phyloP scores from a whole-genome alignment of 495 filamentous ascomycete genomes.

The Amphirosellinia nigrospora region DNA sequence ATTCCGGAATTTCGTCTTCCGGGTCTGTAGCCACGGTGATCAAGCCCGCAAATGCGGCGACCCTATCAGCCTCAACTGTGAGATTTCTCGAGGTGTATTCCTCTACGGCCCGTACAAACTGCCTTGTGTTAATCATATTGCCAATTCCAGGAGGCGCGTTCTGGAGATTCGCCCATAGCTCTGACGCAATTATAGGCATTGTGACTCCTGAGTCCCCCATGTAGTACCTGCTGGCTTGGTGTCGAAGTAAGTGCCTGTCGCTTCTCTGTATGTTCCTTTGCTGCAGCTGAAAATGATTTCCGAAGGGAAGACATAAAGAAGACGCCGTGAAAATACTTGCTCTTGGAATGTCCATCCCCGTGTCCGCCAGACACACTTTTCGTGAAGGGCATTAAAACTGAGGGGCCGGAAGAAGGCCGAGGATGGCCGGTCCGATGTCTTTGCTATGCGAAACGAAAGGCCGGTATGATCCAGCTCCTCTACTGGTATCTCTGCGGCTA shows the following conservation, averaged over 20 bases:
- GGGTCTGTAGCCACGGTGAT: not conserved
- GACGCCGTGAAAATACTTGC: not conserved
- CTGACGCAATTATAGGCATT: not conserved
- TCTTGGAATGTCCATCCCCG: slow-evolving; percentile 16
- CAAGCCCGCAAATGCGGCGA: slow-evolving; percentile 8
- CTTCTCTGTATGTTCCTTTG: not conserved
- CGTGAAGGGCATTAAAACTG: not conserved
- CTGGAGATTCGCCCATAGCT: not conserved
- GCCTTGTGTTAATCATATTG: not conserved
- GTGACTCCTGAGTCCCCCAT: not conserved
- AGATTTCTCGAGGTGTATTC: not conserved
- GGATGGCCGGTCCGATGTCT: not conserved
- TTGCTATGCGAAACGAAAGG: too few relatives aligned
- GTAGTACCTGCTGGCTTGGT: not conserved
- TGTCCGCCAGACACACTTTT: not conserved
- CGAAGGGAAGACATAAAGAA: not conserved
- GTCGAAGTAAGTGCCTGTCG: not conserved
- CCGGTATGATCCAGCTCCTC: too few relatives aligned
- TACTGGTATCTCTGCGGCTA: not conserved
- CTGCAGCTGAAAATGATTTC: slow-evolving; percentile 4
- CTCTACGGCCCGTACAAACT: not conserved
- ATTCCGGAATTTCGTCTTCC: not conserved
- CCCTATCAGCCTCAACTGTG: not conserved
- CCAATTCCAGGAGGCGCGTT: not conserved
- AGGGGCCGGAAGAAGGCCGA: not conserved